Percentiles rank a stretch among this genome's conserved stretches.
Conservation (phyloP, 345 rosid genomes). For the Euphorbia tirucalli region DNA sequence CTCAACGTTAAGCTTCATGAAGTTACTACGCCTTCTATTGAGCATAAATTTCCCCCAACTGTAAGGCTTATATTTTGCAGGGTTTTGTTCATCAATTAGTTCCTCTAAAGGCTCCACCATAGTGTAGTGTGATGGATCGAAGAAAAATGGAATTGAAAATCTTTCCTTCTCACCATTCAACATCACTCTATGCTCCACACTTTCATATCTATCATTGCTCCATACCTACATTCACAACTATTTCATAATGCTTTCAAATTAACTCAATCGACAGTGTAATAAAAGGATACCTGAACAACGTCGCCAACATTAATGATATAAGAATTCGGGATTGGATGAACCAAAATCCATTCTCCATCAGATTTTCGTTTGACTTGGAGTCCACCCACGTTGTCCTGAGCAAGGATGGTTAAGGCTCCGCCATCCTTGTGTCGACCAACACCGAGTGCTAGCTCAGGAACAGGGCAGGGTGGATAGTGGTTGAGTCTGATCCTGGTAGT, state of each 20-base stretch:
- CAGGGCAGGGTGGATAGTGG: slow-evolving; percentile 79
- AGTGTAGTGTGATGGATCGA: slow-evolving; percentile 36
- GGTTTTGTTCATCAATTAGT: slow-evolving; percentile 28
- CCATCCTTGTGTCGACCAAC: slow-evolving; percentile 84
- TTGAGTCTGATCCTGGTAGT: slow-evolving; percentile 52
- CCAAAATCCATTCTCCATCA: slow-evolving; percentile 66
- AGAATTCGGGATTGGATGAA: slow-evolving; percentile 50
- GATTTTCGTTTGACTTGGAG: slow-evolving; percentile 64
- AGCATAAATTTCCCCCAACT: slow-evolving; percentile 41
- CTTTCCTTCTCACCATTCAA: slow-evolving; percentile 47
- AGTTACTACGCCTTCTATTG: slow-evolving; percentile 36
- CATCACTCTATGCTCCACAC: slow-evolving; percentile 50
- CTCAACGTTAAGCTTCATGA: slow-evolving; percentile 40
- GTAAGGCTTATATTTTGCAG: slow-evolving; percentile 35
- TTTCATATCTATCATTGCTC: slow-evolving; percentile 48
- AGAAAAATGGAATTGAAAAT: slow-evolving; percentile 44
- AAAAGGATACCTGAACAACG: slow-evolving; percentile 54
- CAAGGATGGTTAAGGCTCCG: slow-evolving; percentile 63
- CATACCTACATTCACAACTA: slow-evolving; percentile 36
- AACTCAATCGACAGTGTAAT: too few relatives aligned
- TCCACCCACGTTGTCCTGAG: slow-evolving; percentile 85
- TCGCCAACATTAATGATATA: slow-evolving; percentile 74
- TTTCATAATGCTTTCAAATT: too few relatives aligned
- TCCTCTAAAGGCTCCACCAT: slow-evolving; percentile 42
- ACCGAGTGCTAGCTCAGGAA: slow-evolving; percentile 73